Conservation (phyloP, 116 monocot species). For the Dioscorea cayenensis region DNA sequence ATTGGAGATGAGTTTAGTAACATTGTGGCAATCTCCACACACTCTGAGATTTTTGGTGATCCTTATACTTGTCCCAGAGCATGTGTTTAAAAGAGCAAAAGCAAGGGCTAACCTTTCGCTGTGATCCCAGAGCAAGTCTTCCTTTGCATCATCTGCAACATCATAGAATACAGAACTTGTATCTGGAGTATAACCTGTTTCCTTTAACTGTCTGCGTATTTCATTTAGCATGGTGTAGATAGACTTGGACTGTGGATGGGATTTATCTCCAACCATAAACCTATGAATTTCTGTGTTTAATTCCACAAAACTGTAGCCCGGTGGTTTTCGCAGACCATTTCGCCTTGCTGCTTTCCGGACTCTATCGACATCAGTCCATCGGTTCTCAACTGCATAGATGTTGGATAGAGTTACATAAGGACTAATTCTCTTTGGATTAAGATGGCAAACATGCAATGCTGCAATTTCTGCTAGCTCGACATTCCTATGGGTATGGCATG, state of each 20-base stretch:
- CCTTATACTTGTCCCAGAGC: constrained; percentile 12
- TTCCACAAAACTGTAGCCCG: constrained; percentile 47
- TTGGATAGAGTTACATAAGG: constrained; percentile 45
- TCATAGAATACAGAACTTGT: constrained; percentile 35
- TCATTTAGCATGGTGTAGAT: constrained; percentile 30
- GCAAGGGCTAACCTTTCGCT: constrained; percentile 43
- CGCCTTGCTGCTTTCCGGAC: constrained; percentile 28
- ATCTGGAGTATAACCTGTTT: constrained; percentile 33
- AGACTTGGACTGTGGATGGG: constrained; percentile 24
- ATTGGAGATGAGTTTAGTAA: constrained; percentile 30
- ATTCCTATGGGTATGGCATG: constrained; percentile 41
- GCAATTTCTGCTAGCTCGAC: constrained; percentile 43
- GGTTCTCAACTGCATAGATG: constrained; percentile 37
- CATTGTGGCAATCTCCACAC: constrained; percentile 24
- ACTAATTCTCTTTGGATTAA: constrained; percentile 27
- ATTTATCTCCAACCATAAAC: constrained; percentile 49
- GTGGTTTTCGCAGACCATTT: constrained; percentile 40
- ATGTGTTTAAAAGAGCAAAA: constrained; percentile 33
- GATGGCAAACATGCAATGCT: constrained; percentile 21
- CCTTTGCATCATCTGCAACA: constrained; percentile 32
- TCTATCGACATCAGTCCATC: constrained; percentile 41
- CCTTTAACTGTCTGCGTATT: constrained; percentile 17
- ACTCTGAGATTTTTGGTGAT: constrained; percentile 34
- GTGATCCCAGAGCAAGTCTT: constrained; percentile 36
- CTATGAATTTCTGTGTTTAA: constrained; percentile 25